Base-by-base conservation (phyloP, 2,329 filamentous ascomycete species). In the Rhynchosporium secalis region DNA sequence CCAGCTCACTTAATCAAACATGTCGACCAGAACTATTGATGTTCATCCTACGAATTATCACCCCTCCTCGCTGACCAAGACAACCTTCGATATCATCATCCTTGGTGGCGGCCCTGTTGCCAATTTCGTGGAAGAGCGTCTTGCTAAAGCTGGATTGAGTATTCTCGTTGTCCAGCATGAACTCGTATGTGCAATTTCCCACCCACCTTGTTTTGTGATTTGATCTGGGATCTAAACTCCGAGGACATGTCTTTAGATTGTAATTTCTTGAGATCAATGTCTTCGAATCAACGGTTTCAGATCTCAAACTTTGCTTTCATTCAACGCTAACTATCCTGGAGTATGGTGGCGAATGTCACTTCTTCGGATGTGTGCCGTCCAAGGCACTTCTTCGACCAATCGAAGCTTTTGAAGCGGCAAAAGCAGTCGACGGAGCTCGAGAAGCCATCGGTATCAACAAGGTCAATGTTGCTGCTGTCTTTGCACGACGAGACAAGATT, bases 321-420 rank as follows among this genome's bases (percentile, higher is more conserved):
- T 20, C 20, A 20, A 20, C 20, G 20, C 20, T 20, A 20, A 20
- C 20, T 20, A 20, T 20, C 20, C 20, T 20, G 20, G 20, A 20
- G 20, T 38, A 46, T 31, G 62, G 62, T 20, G 62, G 62, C 3
- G 62, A 64, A 8, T 64, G 62, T 58, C 62, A 38, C 33, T 64
- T 62, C 55, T 64, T 38, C n/a, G 62, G 33, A 29, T 64, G 62
- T 45, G 49, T 64, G 20, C 62, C 62, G 3, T 47, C 36, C 26
- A 64, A 64, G 43, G 62, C 62, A 31, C 46, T 64, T 31, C 48
- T 64, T 15, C 45, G 62, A 45, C 62, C 62, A 3, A 60, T 41
- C 28, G 62, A 64, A 59, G 62, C 62, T 29, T 49, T 64, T 7
- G 54, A 64, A 36, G 58, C 47, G n/a, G 62, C 59, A 49, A 61